Evolutionary conservation across 208 protist genomes (phyloP), one percentile per base, ranked within the genome.

Genomic region (Trypanosoma lewisi): DNA sequence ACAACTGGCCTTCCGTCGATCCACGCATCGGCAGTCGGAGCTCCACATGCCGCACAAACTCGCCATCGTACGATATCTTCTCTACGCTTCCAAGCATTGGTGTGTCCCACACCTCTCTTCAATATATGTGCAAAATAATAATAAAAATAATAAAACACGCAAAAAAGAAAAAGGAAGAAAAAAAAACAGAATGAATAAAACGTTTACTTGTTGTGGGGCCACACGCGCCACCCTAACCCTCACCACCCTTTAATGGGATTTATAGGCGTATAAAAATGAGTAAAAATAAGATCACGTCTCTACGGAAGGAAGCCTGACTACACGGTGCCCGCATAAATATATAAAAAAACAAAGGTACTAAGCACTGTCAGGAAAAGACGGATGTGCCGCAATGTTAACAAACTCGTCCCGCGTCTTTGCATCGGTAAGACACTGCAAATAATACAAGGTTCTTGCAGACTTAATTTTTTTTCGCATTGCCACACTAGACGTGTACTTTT

Each of bases 1-100:
- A 73, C 31, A 67, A 55, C 30, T 77, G 74, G 16, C 70, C 77
- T 16, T 21, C 2, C 8, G 69, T 8, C 30, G 67, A 78, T 14
- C 48, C 58, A 39, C 84, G 79, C 11, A 64, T 59, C 23, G 89
- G 89, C 27, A 96, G 81, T 25, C 80, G 81, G 4, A 96, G 45
- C 6, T 83, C 67, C 45, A 94, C 87, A 23, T 68, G 64, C n/a
- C 58, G 84, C 36, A 96, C 77, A 23, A 76, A 70, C 27, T 83
- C 81, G 11, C 76, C 89, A 49, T 93, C 90, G 64, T 83, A 85
- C 58, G 82, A 78, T 67, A 96, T 91, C 4, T 63, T 39, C 7
- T 93, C 85, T 11, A 96, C 85, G 9, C 68, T 82, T 23, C 90
- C 90, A 27, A 94, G 49, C 90, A 95, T 95, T 3, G 4, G 12